Base-by-base conservation (phyloP, 2,329 filamentous ascomycete species). In the Claviceps capensis region DNA sequence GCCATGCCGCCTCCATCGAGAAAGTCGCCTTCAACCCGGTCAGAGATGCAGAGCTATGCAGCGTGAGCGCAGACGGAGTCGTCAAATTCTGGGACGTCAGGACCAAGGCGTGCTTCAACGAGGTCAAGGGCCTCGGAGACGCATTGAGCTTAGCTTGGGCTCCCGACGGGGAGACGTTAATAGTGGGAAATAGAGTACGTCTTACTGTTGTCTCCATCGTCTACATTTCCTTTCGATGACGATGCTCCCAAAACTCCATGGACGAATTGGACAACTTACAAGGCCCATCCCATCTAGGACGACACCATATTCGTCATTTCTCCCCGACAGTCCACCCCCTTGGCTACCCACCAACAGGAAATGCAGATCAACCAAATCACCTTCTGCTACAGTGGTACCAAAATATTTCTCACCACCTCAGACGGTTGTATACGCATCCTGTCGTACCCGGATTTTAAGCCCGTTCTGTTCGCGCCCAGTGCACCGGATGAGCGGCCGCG, bases 51-150 rank as follows among this genome's bases (percentile, higher is more conserved):
- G 83, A 90, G 67, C 72, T 91, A 8, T 87, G 83, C 58, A 88
- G 83, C 62, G 77, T 86, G 50, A 85, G 83, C 57, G 77, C 73
- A 45, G 86, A 91, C 62, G 86, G 86, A 2, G 78, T 83, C 36
- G 81, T 86, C 55, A 81, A 85, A 62, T 81, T 91, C 59, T 91
- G 86, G 86, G 86, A 91, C 62, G 85, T 89, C 13, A 74, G 86
- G 59, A 84, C 77, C 53, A 87, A 86, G 62, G 75, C 77, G 1
- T 82, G 82, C 59, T 75, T 84, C 56, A 85, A 85, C 50, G 83
- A 87, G 63, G 75, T 87, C 41, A 82, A 78, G 58, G 77, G 76
- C 4, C 71, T 83, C 46, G 83, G 81, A 7, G 78, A 81, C 57
- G 80, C 85, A 3, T 82, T 86, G 59, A 85, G 82, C 11, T 70